A percentile compares a stretch with the other conserved stretches of the same genome.
Evolutionary conservation across 2,329 filamentous ascomycete species (phyloP).

Genomic region (Drechslerella stenobrocha): DNA sequence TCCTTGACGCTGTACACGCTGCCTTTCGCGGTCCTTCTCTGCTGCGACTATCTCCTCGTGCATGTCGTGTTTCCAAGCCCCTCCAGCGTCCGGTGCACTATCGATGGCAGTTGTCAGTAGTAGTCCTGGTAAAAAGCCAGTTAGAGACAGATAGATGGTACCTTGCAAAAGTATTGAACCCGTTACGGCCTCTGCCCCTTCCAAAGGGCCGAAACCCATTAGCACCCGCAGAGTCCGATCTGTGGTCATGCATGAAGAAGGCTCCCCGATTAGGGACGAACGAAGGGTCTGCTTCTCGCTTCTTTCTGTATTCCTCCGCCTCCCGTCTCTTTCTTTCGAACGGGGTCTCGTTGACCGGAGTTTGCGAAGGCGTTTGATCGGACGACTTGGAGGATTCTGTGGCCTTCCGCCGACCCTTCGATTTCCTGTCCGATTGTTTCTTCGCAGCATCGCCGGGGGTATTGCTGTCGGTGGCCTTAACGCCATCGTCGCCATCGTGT

Average conservation of each 20-base stretch:
- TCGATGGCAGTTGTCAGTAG: constrained; percentile 21
- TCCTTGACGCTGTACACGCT: constrained; percentile 40
- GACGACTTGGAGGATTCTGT: constrained; percentile 55
- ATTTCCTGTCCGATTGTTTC: constrained; percentile 48
- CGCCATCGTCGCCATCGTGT: constrained; percentile 28
- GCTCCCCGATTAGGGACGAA: constrained; percentile 92
- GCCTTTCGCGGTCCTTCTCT: constrained; percentile 43
- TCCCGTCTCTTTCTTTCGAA: constrained; percentile 76
- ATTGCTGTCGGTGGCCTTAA: constrained; percentile 13
- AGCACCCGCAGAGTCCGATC: constrained; percentile 73
- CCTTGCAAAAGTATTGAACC: constrained; percentile 59
- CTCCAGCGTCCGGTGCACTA: constrained; percentile 64
- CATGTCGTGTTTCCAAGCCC: constrained; percentile 92
- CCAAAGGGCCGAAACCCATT: constrained; percentile 76
- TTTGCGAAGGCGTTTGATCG: constrained; percentile 50
- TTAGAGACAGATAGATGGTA: constrained; percentile 18
- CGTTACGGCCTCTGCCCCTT: constrained; percentile 66
- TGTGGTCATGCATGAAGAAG: constrained; percentile 96
- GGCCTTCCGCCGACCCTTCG: constrained; percentile 54
- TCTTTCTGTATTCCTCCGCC: constrained; percentile 86
- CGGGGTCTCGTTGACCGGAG: constrained; percentile 60
- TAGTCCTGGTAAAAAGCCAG: constrained; percentile 15
- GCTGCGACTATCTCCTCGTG: constrained; percentile 64
- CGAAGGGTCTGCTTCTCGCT: constrained; percentile 82
- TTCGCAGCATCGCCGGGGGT: constrained; percentile 15